Evolutionary conservation across 257 asterid species (phyloP).

Genomic region (Capsicum baccatum): DNA sequence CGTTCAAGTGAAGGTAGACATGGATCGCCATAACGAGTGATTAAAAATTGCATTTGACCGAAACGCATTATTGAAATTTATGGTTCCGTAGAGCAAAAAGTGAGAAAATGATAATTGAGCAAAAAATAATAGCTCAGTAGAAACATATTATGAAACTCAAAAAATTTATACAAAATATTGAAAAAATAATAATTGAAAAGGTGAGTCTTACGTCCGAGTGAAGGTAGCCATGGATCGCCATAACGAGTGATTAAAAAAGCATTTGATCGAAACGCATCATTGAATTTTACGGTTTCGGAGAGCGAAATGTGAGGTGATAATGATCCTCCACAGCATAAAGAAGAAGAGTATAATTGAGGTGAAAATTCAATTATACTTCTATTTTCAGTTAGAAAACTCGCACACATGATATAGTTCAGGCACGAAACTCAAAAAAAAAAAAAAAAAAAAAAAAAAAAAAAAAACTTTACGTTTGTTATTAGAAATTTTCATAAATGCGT

Average conservation of each 20-base stretch:
- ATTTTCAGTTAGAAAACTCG: no score
- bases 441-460: no score
- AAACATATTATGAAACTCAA: no score
- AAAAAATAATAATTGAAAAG: no score
- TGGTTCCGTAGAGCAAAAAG: constrained; percentile 40
- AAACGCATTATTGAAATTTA: constrained; percentile 40
- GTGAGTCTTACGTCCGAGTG: constrained; percentile 69
- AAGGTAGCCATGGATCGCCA: constrained; percentile 99
- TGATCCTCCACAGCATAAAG: constrained; percentile 36
- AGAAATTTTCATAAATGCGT: no score
- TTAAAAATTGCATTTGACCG: constrained; percentile 19
- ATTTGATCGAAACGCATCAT: constrained; percentile 31
- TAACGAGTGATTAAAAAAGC: constrained; percentile 50
- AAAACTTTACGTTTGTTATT: no score
- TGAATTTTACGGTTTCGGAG: constrained; percentile 48
- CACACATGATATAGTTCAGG: no score
- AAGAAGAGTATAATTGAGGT: constrained; percentile 38
- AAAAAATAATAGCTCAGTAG: no score
- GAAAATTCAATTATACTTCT: constrained; percentile 43
- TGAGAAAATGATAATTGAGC: no score
- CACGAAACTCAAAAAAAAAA: no score
- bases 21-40: no score
- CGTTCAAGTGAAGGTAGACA: constrained; percentile 32
- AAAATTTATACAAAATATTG: no score
- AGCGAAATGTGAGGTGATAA: not conserved